These are phyloP conservation scores for Teunomyces lycoperdinae DNA, from an alignment of 805 yeast species.

Conservation along the genomic window DNA sequence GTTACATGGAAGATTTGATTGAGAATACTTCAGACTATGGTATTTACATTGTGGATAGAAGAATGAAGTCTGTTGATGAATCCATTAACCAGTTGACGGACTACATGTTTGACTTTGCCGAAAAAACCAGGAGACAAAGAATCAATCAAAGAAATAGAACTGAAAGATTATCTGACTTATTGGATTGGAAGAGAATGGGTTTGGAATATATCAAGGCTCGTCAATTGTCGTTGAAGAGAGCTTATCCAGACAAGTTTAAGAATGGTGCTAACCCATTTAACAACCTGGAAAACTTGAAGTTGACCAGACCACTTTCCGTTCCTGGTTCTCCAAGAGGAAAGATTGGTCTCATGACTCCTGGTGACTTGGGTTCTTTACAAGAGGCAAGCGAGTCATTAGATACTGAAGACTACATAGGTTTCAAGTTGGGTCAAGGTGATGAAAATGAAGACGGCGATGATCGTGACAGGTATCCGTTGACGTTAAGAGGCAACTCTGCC, in stretches of 20 bases:
- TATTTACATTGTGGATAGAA: slow-evolving; percentile 92
- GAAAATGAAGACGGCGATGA: slow-evolving; percentile 44
- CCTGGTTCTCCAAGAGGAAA: slow-evolving; percentile 92
- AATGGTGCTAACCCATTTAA: slow-evolving; percentile 47
- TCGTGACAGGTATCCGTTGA: slow-evolving; percentile 41
- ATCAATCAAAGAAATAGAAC: slow-evolving; percentile 97
- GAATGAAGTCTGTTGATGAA: slow-evolving; percentile 89
- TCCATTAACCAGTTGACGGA: slow-evolving; percentile 86
- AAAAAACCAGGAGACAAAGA: slow-evolving; percentile 92
- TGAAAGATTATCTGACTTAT: slow-evolving; percentile 85
- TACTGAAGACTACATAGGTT: slow-evolving; percentile 74
- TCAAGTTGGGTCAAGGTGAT: slow-evolving; percentile 43
- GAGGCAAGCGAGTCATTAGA: slow-evolving; percentile 72
- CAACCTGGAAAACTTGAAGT: slow-evolving; percentile 54
- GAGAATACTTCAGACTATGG: slow-evolving; percentile 95
- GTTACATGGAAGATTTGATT: slow-evolving; percentile 96
- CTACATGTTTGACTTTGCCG: slow-evolving; percentile 84
- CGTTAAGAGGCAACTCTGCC: slow-evolving; percentile 48
- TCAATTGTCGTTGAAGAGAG: slow-evolving; percentile 85
- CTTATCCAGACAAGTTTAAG: slow-evolving; percentile 82
- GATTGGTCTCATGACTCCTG: slow-evolving; percentile 88
- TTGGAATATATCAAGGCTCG: slow-evolving; percentile 94
- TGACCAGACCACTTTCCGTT: slow-evolving; percentile 90
- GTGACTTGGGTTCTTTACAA: slow-evolving; percentile 94
- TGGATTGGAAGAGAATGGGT: slow-evolving; percentile 99